Conservation (phyloP, 2,329 filamentous ascomycete species). For the Pseudocercospora pini-densiflorae region DNA sequence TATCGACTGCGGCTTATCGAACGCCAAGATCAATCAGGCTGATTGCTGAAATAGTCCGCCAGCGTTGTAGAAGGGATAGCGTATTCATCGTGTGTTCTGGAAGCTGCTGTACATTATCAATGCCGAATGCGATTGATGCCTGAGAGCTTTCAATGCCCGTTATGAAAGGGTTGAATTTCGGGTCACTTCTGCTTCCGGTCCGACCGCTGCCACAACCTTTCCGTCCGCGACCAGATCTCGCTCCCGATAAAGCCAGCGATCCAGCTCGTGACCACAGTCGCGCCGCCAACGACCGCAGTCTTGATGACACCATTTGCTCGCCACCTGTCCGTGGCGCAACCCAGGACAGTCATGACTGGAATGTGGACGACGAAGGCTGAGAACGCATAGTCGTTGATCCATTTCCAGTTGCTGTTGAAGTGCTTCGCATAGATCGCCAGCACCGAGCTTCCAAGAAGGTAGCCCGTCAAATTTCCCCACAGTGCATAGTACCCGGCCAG, state of each 20-base stretch:
- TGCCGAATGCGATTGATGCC: not conserved
- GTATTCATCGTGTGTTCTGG: not conserved
- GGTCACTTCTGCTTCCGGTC: not conserved
- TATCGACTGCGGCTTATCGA: not conserved
- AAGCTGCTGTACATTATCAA: not conserved
- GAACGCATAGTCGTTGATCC: constrained; percentile 8
- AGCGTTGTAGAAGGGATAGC: not conserved
- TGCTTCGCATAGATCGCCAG: too few relatives aligned
- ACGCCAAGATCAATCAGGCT: not conserved
- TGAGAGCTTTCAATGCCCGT: not conserved
- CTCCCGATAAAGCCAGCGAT: not conserved
- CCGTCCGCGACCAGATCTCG: not conserved
- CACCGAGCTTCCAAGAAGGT: too few relatives aligned
- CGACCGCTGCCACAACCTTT: not conserved
- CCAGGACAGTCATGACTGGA: constrained; percentile 9
- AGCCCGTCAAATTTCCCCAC: too few relatives aligned
- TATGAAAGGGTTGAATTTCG: not conserved
- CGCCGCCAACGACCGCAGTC: constrained; percentile 4
- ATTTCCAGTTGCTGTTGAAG: too few relatives aligned
- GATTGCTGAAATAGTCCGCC: not conserved
- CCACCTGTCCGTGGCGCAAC: constrained; percentile 10
- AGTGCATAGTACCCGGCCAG: too few relatives aligned
- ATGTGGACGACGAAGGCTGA: constrained; percentile 12
- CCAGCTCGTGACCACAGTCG: constrained; percentile 10
- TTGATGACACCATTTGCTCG: not conserved